Evolutionary conservation across 257 asterid species (phyloP).

Genomic region (Solanum sitiens): DNA sequence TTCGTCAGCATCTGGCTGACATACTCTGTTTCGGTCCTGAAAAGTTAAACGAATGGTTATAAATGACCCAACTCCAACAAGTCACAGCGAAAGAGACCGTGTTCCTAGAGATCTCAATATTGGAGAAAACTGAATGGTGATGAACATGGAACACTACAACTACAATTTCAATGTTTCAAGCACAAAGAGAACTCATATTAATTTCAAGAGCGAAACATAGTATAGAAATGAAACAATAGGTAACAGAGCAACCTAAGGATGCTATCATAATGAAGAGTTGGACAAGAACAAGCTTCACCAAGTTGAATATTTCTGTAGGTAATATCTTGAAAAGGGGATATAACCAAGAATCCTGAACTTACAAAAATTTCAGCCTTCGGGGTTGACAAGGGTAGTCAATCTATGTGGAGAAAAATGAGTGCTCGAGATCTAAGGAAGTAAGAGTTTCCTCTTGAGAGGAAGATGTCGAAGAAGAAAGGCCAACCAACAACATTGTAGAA

Average conservation of each 20-base stretch:
- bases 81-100: not conserved
- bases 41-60: not conserved
- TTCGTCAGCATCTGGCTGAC: conserved; percentile 96
- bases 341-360: not conserved
- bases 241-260: not conserved
- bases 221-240: not conserved
- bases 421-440: not conserved
- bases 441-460: not conserved
- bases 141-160: not conserved
- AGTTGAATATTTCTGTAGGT: not conserved
- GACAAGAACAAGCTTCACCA: not conserved
- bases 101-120: not conserved
- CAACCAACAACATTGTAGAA: not conserved
- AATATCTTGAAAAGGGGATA: not conserved
- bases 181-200: not conserved
- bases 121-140: not conserved
- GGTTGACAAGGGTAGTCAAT: not conserved
- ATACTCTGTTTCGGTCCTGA: conserved; percentile 97
- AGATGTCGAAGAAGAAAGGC: not conserved
- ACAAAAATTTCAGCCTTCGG: not conserved
- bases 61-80: not conserved
- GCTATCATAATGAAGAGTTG: not conserved
- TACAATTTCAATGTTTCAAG: not conserved
- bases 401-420: not conserved
- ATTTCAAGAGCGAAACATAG: not conserved